phyloP scores from a whole-genome alignment of 768 basidiomycete species.

The Trichaptum fuscoviolaceum region DNA sequence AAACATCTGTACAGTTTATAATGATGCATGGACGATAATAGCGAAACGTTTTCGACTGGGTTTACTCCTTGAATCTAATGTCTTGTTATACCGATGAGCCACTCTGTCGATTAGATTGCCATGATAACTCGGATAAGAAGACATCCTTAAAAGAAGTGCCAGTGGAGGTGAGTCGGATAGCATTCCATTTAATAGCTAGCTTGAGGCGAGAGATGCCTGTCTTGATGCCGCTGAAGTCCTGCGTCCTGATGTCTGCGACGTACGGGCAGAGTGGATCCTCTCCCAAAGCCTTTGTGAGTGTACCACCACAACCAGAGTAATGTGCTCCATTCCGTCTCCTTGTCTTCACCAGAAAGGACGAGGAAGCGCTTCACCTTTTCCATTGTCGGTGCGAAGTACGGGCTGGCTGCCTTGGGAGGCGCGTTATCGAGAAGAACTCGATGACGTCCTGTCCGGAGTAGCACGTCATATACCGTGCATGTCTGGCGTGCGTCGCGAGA shows the following conservation, averaged over 20 bases:
- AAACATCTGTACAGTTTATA: no score
- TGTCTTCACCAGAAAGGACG: slow-evolving; percentile 76
- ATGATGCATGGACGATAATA: no score
- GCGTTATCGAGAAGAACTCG: slow-evolving; percentile 81
- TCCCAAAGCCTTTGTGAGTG: slow-evolving; percentile 95
- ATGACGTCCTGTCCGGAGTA: slow-evolving; percentile 92
- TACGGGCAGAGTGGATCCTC: slow-evolving; percentile 90
- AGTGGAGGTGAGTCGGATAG: no score
- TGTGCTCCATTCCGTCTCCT: slow-evolving; percentile 92
- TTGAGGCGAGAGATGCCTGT: slow-evolving; percentile 84
- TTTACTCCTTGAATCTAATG: no score
- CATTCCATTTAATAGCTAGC: no score
- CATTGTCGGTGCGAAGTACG: slow-evolving; percentile 94
- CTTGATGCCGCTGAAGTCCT: slow-evolving; percentile 85
- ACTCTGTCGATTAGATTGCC: no score
- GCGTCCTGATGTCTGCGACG: slow-evolving; percentile 94
- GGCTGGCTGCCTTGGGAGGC: slow-evolving; percentile 73
- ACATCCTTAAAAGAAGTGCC: no score
- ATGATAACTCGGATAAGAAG: no score
- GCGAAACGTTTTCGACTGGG: no score
- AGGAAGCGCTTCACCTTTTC: slow-evolving; percentile 85
- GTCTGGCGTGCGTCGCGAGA: slow-evolving; percentile 82
- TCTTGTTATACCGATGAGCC: no score
- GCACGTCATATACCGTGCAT: slow-evolving; percentile 92
- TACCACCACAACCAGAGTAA: slow-evolving; percentile 99